Evolutionary conservation across 768 basidiomycete species (phyloP).

Genomic region (Termitomyces eurrhizus): DNA sequence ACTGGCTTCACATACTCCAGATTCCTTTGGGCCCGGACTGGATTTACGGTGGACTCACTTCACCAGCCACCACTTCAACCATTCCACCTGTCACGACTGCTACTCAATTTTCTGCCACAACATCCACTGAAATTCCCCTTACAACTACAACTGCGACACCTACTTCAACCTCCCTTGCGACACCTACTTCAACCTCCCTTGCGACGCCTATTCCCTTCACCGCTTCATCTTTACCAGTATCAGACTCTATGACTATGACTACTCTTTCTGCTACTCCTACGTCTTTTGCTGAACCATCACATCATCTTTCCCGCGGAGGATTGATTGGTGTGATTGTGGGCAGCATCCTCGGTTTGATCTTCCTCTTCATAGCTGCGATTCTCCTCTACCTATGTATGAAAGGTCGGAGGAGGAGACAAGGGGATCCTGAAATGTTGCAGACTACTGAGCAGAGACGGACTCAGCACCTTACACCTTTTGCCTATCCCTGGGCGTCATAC

Average conservation of each 20-base stretch:
- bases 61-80: constrained; percentile 46
- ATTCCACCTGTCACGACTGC: constrained; percentile 12
- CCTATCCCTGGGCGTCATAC: not conserved
- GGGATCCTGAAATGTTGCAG: constrained; percentile 14
- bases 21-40: constrained; percentile 73
- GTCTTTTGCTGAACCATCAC: constrained; percentile 5
- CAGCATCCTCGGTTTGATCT: constrained; percentile 54
- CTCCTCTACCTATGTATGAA: constrained; percentile 43
- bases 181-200: constrained; percentile 27
- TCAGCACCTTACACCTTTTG: not conserved
- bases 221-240: constrained; percentile 22
- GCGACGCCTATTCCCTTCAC: constrained; percentile 27
- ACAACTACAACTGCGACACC: constrained; percentile 28
- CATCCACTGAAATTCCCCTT: constrained; percentile 19
- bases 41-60: constrained; percentile 71
- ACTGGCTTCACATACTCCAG: constrained; percentile 28
- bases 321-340: constrained; percentile 58
- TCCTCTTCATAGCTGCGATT: constrained; percentile 50
- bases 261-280: constrained; percentile 9
- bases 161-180: constrained; percentile 26
- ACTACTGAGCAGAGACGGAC: not conserved
- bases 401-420: constrained; percentile 40
- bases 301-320: constrained; percentile 33
- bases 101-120: constrained; percentile 19
- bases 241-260: constrained; percentile 19